A percentile compares a stretch with the other conserved stretches of the same genome.
Conservation (phyloP, 2,329 filamentous ascomycete species). For the Aureobasidium vineae region DNA sequence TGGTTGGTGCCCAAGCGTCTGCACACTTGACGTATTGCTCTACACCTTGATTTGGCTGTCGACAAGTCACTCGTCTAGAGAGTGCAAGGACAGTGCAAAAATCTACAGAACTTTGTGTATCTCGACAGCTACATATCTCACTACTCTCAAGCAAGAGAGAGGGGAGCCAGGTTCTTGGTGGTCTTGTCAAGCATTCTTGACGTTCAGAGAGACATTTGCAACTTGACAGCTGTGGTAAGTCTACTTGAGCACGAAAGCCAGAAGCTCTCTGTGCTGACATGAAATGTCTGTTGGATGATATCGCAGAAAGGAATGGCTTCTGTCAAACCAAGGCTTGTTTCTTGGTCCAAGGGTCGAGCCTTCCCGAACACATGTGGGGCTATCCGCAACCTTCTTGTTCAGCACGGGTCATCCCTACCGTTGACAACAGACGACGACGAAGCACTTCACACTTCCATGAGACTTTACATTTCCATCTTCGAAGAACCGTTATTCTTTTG, state of each 20-base stretch:
- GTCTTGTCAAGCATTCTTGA: neutral
- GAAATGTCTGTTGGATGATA: neutral
- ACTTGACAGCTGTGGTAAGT: no score
- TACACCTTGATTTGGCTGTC: neutral
- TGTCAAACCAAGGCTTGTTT: slow-evolving; percentile 22
- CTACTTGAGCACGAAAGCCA: neutral
- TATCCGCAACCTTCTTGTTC: slow-evolving; percentile 23
- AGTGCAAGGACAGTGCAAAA: neutral
- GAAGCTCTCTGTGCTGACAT: neutral
- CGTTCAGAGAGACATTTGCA: neutral
- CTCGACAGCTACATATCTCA: no score
- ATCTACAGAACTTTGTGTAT: neutral
- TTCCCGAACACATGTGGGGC: slow-evolving; percentile 17
- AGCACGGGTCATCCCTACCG: slow-evolving; percentile 8
- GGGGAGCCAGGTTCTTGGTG: neutral
- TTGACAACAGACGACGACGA: neutral
- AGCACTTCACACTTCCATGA: neutral
- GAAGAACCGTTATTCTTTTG: neutral
- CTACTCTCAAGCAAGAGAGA: neutral
- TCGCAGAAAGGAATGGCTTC: neutral
- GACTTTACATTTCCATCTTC: neutral
- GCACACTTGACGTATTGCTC: slow-evolving; percentile 24
- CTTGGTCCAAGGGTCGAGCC: slow-evolving; percentile 19
- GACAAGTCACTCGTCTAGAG: neutral
- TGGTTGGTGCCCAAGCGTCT: slow-evolving; percentile 24